Evolutionary conservation across 2,329 filamentous ascomycete species (phyloP), one percentile per base, ranked within the genome.

Genomic region (Botryotinia narcissicola): DNA sequence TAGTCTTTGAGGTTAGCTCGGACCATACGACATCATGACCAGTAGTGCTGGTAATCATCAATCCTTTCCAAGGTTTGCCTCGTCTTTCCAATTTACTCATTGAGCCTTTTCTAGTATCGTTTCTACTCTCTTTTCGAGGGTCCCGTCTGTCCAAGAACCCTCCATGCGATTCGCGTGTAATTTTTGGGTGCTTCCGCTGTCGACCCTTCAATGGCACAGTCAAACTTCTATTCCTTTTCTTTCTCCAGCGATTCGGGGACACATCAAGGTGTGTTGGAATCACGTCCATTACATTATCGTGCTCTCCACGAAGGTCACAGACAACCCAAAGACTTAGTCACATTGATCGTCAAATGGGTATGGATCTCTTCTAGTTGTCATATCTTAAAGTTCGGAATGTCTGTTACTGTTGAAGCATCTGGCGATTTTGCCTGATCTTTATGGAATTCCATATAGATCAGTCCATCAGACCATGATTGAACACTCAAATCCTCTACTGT

Each of bases 51-150:
- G 37, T 62, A 57, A n/a, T 9, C 1, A 8, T 57, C 51, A 29
- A 29, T 29, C 51, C n/a, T 8, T 57, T 37, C 37, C 37, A 37
- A 37, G 37, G 37, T 37, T 16, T 32, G 14, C 14, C n/a, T 9
- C 51, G 51, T 32, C n/a, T 57, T 57, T 32, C n/a, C 16, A 16
- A 14, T 18, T 29, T 9, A 5, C 14, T 57, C n/a, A 3, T 57
- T 51, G 4, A 12, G 5, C 48, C 14, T 51, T 12, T n/a, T 12
- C 3, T 10, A 5, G 4, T 4, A 5, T 51, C 25, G 4, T 51
- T 6, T n/a, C 10, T 51, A 51, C 48, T n/a, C 10, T 12, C 4
- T 14, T 14, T 14, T 1, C 12, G 1, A 20, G 0, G 4, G 4
- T 14, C n/a, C 48, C 14, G 2, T 51, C 4, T n/a, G 10, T 14